Base-by-base conservation (phyloP, 140 eudicot genomes). In the Stevia rebaudiana region DNA sequence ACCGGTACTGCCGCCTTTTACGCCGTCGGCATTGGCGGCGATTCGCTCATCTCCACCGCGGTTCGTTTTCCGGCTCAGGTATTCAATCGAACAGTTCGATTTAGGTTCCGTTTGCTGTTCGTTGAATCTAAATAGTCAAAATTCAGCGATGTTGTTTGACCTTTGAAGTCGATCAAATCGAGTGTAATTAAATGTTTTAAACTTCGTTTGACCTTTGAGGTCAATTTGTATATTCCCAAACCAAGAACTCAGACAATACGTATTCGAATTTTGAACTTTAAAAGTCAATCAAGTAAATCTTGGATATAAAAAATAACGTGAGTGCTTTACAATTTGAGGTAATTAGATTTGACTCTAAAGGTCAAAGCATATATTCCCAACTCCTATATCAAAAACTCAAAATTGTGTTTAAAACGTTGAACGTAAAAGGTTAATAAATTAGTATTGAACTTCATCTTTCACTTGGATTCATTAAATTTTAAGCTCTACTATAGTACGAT, bases 21-120 rank as follows among this genome's bases (percentile, higher is more conserved):
- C 67, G 90, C 86, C 33, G 69, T 79, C 33, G 90, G 90, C 23
- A 25, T 72, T 1, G 39, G 77, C 17, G 73, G 62, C 2, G 79
- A 78, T 17, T 48, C 75, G n/a, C 76, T 77, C 23, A 8, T 79
- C 70, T 85, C 89, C 56, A 72, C 83, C 8, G 89, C 89, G 16
- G 56, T 82, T 67, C 86, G 89, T 1, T 77, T 85, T 55, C 88
- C 94, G 15, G 94, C 94, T 59, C 88, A 81, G 84, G 87, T 80
- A 44, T 23, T 15, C 17, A 17, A 15, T 55, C 13, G 51, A 51
- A 46, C 11, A 18, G 31, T 19, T 36, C 37, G n/a, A n/a, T n/a
- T n/a, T n/a, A n/a, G n/a, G n/a, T n/a, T n/a, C n/a, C n/a, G n/a
- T n/a, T n/a, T n/a, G n/a, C n/a, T n/a, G n/a, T 17, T 58, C 12